phyloP scores from a whole-genome alignment of 176 grass and related monocot genomes.

The Microstegium vimineum region DNA sequence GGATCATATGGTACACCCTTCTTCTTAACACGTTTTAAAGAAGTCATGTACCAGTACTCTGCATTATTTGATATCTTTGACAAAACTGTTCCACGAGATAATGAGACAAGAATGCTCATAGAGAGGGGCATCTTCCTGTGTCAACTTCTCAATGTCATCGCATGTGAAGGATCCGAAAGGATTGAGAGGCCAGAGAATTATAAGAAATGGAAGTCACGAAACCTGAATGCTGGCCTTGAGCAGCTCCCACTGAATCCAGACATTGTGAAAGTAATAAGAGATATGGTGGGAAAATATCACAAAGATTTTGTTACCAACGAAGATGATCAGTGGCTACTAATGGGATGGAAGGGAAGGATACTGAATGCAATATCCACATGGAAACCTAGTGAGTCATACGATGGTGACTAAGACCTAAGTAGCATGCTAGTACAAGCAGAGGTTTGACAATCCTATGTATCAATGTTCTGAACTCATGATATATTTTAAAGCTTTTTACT shows the following conservation, averaged over 20 bases:
- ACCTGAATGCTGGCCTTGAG: no score
- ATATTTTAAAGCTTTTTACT: not conserved
- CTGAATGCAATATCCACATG: no score
- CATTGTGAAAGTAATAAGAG: no score
- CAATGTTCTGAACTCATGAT: not conserved
- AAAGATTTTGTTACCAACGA: no score
- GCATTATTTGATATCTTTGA: slow-evolving; percentile 25
- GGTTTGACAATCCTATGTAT: no score
- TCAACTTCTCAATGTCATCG: slow-evolving; percentile 28
- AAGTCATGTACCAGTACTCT: slow-evolving; percentile 31
- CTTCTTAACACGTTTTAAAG: slow-evolving; percentile 40
- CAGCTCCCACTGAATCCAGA: no score
- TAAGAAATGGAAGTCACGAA: slow-evolving; percentile 28
- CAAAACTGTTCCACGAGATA: slow-evolving; percentile 10
- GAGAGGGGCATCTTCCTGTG: slow-evolving; percentile 7
- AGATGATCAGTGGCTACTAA: no score
- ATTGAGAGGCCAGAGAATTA: slow-evolving; percentile 34
- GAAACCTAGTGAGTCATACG: no score
- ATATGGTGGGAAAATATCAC: no score
- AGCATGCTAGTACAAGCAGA: no score
- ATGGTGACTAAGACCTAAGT: no score
- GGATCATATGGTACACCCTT: slow-evolving; percentile 34
- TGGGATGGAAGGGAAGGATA: no score
- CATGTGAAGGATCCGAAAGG: slow-evolving; percentile 38
- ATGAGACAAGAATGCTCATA: slow-evolving; percentile 23